Evolutionary conservation across 2,329 filamentous ascomycete genomes (phyloP).

Genomic region (Ilyonectria robusta): DNA sequence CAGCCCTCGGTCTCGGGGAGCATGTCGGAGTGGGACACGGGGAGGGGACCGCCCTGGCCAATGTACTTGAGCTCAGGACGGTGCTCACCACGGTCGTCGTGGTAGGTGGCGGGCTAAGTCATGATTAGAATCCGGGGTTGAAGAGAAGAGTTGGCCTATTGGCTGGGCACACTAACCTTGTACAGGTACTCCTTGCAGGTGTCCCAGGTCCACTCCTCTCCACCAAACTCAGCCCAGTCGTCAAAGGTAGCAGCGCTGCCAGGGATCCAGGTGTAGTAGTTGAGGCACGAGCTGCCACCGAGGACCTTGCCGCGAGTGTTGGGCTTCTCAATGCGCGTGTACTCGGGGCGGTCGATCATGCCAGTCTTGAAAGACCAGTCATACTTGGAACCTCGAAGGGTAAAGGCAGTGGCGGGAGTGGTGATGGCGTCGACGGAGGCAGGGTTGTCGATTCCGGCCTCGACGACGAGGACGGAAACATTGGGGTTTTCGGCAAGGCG

Average conservation of each 20-base stretch:
- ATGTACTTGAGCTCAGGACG: conserved; percentile 63
- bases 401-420: conserved; percentile 67
- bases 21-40: conserved; percentile 68
- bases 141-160: neutral
- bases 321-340: conserved; percentile 73
- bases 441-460: conserved; percentile 64
- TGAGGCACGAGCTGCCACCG: conserved; percentile 70
- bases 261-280: conserved; percentile 76
- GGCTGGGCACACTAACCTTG: conserved; percentile 52
- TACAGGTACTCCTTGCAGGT: conserved; percentile 64
- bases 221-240: conserved; percentile 80
- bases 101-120: conserved; percentile 63
- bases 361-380: conserved; percentile 75
- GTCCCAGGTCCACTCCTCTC: conserved; percentile 73
- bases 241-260: conserved; percentile 73
- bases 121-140: neutral
- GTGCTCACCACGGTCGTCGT: conserved; percentile 66
- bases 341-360: conserved; percentile 71
- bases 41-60: conserved; percentile 65
- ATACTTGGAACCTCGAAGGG: conserved; percentile 67
- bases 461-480: conserved; percentile 62
- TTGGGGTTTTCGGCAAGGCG: conserved; percentile 54
- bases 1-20: conserved; percentile 66
- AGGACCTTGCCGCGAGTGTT: conserved; percentile 73
- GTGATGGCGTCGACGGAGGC: conserved; percentile 65